Conservation (phyloP, 2,329 filamentous ascomycete species). For the Helotiales sp. region DNA sequence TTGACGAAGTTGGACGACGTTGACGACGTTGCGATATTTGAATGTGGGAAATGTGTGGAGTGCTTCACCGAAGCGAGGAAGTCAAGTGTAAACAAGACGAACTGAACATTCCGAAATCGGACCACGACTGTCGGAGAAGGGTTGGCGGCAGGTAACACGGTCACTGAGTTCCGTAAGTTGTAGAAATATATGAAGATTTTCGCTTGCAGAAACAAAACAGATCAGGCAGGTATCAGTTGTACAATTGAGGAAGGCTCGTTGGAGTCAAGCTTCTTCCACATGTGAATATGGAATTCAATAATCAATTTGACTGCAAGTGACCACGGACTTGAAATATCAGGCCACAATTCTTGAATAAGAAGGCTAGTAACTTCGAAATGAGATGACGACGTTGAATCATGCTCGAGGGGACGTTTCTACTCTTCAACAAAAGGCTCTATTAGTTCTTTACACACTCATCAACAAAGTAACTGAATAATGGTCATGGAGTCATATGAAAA, state of each 20-base stretch:
- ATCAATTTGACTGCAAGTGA: background rate
- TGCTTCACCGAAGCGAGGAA: background rate
- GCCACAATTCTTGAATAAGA: no score
- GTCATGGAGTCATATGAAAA: no score
- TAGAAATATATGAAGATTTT: background rate
- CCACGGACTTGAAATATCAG: no score
- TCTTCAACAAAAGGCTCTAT: no score
- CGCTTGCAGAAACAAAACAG: background rate
- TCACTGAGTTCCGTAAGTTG: background rate
- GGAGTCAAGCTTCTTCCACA: background rate
- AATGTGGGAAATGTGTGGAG: background rate
- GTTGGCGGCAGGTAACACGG: background rate
- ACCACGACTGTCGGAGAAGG: background rate
- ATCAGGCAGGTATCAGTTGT: background rate
- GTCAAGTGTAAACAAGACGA: background rate
- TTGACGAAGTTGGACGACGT: background rate
- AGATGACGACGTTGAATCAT: no score
- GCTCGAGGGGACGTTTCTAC: no score
- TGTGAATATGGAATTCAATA: background rate
- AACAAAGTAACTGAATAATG: no score
- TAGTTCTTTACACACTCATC: no score
- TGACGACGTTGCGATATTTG: background rate
- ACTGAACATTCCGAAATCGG: background rate
- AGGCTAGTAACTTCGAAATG: no score
- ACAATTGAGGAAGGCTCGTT: background rate